These are phyloP conservation scores for Phlegmacium glaucopus DNA, from an alignment of 768 basidiomycete genomes.

Conservation along the genomic window DNA sequence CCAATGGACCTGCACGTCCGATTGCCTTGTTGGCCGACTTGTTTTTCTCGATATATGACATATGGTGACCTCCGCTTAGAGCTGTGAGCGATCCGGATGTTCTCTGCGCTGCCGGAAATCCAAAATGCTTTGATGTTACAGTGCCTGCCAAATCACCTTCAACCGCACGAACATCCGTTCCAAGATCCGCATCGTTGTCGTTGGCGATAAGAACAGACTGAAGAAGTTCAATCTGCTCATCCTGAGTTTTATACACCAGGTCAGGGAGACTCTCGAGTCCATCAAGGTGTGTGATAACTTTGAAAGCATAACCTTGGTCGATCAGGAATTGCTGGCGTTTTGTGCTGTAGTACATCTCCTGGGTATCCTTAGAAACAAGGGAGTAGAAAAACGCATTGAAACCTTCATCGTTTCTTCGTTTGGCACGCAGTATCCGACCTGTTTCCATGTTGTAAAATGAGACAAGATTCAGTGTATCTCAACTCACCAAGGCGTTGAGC, in stretches of 20 bases:
- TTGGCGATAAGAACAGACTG: constrained; percentile 88
- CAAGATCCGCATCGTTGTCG: constrained; percentile 87
- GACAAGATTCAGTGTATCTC: background rate
- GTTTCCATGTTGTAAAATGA: constrained; percentile 7
- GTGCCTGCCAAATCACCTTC: constrained; percentile 86
- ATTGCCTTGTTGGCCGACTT: constrained; percentile 85
- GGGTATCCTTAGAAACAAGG: constrained; percentile 96
- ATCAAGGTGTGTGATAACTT: constrained; percentile 97
- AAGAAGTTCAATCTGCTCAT: constrained; percentile 96
- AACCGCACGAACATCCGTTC: constrained; percentile 77
- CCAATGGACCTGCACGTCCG: constrained; percentile 39
- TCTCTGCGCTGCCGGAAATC: constrained; percentile 69
- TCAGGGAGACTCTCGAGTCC: constrained; percentile 84
- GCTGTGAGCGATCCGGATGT: constrained; percentile 81
- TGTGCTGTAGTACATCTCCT: constrained; percentile 99
- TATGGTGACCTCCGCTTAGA: constrained; percentile 85
- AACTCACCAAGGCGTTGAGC: constrained; percentile 86
- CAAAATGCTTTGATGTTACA: constrained; percentile 84
- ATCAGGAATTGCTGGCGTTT: constrained; percentile 99
- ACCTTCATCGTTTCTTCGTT: constrained; percentile 96
- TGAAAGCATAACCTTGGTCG: constrained; percentile 99
- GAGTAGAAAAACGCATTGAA: constrained; percentile 99
- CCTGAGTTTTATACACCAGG: constrained; percentile 86
- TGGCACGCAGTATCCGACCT: constrained; percentile 96
- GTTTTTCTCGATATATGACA: constrained; percentile 92